Evolutionary conservation across 805 yeast genomes (phyloP).

Genomic region (Zygotorulaspora danielsina): DNA sequence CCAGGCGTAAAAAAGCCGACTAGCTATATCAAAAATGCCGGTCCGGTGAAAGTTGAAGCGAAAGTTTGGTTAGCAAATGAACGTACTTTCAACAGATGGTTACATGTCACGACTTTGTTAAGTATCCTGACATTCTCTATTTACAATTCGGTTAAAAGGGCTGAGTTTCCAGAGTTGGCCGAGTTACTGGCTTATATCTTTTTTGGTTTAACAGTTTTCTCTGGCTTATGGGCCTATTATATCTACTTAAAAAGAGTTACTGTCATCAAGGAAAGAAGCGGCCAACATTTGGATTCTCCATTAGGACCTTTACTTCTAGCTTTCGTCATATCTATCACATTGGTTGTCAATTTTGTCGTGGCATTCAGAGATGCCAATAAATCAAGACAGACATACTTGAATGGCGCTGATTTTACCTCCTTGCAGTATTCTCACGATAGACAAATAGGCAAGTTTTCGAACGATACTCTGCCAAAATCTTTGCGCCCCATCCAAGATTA

Average conservation of each 20-base stretch:
- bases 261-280: slow-evolving; percentile 75
- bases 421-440: too few relatives aligned
- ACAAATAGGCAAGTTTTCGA: slow-evolving; percentile 17
- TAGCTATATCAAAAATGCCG: slow-evolving; percentile 74
- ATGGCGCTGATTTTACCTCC: slow-evolving; percentile 7
- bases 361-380: slow-evolving; percentile 47
- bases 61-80: slow-evolving; percentile 99
- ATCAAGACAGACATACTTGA: slow-evolving; percentile 9
- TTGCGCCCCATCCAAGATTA: slow-evolving; percentile 31
- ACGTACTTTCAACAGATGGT: slow-evolving; percentile 94
- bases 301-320: slow-evolving; percentile 84
- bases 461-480: slow-evolving; percentile 16
- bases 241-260: slow-evolving; percentile 67
- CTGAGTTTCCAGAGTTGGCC: slow-evolving; percentile 63
- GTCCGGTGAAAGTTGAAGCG: slow-evolving; percentile 91
- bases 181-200: slow-evolving; percentile 69
- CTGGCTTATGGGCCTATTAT: slow-evolving; percentile 85
- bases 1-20: slow-evolving; percentile 85
- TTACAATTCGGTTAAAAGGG: slow-evolving; percentile 65
- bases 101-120: slow-evolving; percentile 79
- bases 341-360: slow-evolving; percentile 66
- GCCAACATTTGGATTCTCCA: slow-evolving; percentile 83
- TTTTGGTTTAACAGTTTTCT: slow-evolving; percentile 74
- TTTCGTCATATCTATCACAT: slow-evolving; percentile 58
- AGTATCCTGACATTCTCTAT: slow-evolving; percentile 82